Evolutionary conservation across 495 filamentous ascomycete genomes (phyloP).

Genomic region (Hypoxylon subgilvum): DNA sequence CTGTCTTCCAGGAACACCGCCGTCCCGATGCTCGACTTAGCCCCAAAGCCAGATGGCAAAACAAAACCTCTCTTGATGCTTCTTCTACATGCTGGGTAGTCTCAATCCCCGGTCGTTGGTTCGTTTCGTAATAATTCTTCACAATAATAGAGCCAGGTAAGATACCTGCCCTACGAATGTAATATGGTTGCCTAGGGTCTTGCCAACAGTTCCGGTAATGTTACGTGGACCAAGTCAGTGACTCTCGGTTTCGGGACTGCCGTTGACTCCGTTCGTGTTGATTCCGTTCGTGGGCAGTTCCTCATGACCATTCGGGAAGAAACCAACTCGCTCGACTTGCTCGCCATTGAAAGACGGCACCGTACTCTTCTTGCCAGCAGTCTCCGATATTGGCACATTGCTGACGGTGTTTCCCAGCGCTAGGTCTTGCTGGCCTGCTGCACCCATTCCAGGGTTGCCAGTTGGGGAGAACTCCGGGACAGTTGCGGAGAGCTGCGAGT

Average conservation of each 20-base stretch:
- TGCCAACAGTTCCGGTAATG: background rate
- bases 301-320: conserved; percentile 21
- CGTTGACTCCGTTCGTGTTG: conserved; percentile 23
- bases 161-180: background rate
- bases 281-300: background rate
- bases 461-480: conserved; percentile 77
- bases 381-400: conserved; percentile 15
- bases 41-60: background rate
- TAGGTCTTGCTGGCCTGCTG: conserved; percentile 5
- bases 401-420: background rate
- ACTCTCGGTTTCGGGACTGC: conserved; percentile 3
- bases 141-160: conserved; percentile 1
- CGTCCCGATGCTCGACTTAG: background rate
- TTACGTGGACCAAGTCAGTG: conserved; percentile 9
- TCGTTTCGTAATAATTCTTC: background rate
- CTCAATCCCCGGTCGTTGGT: background rate
- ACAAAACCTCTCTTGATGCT: background rate
- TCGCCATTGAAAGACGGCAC: conserved; percentile 11
- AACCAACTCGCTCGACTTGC: conserved; percentile 1
- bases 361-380: conserved; percentile 2
- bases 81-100: no score
- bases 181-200: background rate
- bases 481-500: conserved; percentile 71
- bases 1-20: background rate
- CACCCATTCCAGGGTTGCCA: conserved; percentile 13